Conservation (phyloP, 176 grass and related monocot species). For the Musa beccarii region DNA sequence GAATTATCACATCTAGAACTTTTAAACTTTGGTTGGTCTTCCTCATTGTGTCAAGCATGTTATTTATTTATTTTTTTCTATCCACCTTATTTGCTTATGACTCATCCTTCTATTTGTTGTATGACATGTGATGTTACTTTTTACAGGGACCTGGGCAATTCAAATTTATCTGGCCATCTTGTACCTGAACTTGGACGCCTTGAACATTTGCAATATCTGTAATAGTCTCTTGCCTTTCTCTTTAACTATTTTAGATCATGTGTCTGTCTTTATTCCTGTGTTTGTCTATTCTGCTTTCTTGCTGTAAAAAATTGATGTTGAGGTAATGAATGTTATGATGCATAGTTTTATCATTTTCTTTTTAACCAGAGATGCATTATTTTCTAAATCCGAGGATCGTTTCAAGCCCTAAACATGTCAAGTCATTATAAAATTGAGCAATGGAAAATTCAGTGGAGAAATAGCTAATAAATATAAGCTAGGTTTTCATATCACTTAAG, state of each 20-base stretch:
- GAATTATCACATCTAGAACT: too few species aligned
- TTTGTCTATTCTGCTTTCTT: not conserved
- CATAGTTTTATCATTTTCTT: not conserved
- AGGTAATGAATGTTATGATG: not conserved
- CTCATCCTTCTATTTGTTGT: not conserved
- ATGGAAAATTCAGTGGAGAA: too few species aligned
- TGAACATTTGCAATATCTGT: conserved; percentile 77
- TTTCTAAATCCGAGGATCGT: not conserved
- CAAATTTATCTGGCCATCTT: conserved; percentile 65
- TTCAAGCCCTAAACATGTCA: too few species aligned
- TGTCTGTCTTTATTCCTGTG: not conserved
- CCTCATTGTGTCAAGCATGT: not conserved
- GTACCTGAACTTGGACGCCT: conserved; percentile 53
- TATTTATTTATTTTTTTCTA: not conserved
- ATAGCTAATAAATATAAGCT: not conserved
- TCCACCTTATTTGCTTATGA: not conserved
- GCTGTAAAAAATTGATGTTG: not conserved
- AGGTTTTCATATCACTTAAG: not conserved
- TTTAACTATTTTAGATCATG: not conserved
- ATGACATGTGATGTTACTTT: not conserved
- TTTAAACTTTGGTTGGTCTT: too few species aligned
- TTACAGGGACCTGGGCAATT: conserved; percentile 69
- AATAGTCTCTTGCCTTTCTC: conserved; percentile 5
- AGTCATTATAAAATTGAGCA: too few species aligned
- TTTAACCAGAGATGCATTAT: not conserved